Evolutionary conservation across 306 rosid genomes (phyloP), one percentile per base, ranked within the genome.

Genomic region (Medicago lupulina): DNA sequence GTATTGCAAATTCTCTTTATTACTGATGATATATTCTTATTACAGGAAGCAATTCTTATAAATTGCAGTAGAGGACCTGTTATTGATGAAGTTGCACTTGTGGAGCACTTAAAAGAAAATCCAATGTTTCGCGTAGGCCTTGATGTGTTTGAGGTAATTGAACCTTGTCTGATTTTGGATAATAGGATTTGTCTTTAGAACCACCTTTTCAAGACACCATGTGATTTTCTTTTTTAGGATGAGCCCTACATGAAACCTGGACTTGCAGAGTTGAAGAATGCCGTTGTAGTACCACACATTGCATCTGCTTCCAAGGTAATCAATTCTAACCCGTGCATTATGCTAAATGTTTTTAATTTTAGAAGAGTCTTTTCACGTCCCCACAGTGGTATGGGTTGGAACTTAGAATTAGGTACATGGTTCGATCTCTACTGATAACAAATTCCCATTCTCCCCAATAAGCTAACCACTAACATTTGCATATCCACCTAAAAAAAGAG

Each of bases 11-110:
- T 65, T 50, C 53, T 51, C 14, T 9, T 12, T 9, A 17, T 64
- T 78, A 69, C 69, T 36, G 69, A n/a, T 19, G 53, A 66, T 67
- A 28, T 12, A 63, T 65, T 40, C 46, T 40, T 76, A 77, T 81
- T 25, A 40, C 83, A 96, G 96, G 99, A 96, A 66, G 99, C 98
- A 78, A 90, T 96, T 71, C 97, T 96, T 60, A 54, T 96, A 61
- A 96, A 96, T 87, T 96, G 99, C 72, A 96, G 99, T 70, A 85
- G 99, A 81, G 99, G 99, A 8, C 98, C 99, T 38, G 99, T 96
- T 76, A 61, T 96, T 21, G 98, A 96, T 63, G 99, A 96, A 87
- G 98, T 63, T 43, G 98, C 99, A 74, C 97, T 96, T 66, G 97
- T 92, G 40, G 97, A 92, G 62, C 99, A 96, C 76, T 82, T 96